Percentiles rank a stretch among this genome's conserved stretches.
These are phyloP conservation scores for Lantana camara DNA, from an alignment of 257 asterid species.

Conservation along the genomic window DNA sequence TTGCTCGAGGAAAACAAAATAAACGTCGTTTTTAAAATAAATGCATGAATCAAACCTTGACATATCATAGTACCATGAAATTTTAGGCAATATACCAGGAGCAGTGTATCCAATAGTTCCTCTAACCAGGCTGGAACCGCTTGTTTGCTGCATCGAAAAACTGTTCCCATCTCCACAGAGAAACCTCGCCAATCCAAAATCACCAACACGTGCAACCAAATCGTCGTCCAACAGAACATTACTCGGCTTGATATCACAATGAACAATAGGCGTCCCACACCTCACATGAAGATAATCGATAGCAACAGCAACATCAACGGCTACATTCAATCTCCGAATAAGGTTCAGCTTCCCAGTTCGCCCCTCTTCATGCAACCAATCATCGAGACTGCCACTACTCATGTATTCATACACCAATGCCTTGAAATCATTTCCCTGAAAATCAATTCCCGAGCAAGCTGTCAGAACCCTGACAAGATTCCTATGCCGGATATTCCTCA, in stretches of 20 bases:
- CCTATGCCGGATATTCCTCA: constrained; percentile 31
- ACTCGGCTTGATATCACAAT: constrained; percentile 43
- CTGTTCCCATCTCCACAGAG: not conserved
- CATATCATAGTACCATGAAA: not conserved
- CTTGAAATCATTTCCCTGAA: constrained; percentile 31
- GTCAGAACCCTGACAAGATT: constrained; percentile 34
- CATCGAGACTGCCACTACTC: constrained; percentile 28
- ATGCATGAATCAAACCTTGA: not conserved
- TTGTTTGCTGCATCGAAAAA: constrained; percentile 18
- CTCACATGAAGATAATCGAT: constrained; percentile 13
- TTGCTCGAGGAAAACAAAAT: no score
- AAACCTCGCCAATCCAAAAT: constrained; percentile 28
- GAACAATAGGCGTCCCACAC: not conserved
- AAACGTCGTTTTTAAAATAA: no score
- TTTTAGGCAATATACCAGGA: constrained; percentile 15
- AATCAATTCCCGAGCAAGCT: constrained; percentile 30
- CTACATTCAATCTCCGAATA: constrained; percentile 24
- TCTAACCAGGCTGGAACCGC: constrained; percentile 2
- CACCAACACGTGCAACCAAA: constrained; percentile 29
- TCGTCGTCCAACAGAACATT: constrained; percentile 33
- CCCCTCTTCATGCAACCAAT: constrained; percentile 28
- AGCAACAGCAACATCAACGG: constrained; percentile 29
- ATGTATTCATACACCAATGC: constrained; percentile 34
- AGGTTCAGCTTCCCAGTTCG: constrained; percentile 9
- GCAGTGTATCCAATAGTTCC: constrained; percentile 28